Evolutionary conservation across 352 stramenopile genomes (phyloP).

Genomic region (Peronosclerospora sorghi): DNA sequence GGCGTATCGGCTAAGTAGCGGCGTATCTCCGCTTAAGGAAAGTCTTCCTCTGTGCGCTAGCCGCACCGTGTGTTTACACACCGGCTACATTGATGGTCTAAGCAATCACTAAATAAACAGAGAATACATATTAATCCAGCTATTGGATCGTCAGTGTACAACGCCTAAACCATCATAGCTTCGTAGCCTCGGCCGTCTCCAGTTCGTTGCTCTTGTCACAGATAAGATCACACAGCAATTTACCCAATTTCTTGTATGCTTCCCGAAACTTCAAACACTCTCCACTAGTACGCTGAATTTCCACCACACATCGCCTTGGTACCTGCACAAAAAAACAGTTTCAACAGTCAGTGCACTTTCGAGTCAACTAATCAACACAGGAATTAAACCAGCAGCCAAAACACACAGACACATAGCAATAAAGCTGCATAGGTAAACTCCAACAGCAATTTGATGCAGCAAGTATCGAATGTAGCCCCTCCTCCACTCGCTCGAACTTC

Average conservation of each 20-base stretch:
- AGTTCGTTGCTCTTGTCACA: slow-evolving; percentile 35
- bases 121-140: too few species aligned
- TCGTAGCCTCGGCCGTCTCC: slow-evolving; percentile 5
- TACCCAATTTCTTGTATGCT: too few species aligned
- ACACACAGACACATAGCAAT: slow-evolving; percentile 11
- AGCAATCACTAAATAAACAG: too few species aligned
- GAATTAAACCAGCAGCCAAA: slow-evolving; percentile 13
- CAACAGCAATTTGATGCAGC: slow-evolving; percentile 13
- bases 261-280: slow-evolving; percentile 65
- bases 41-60: too few species aligned
- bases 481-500: slow-evolving; percentile 14
- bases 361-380: too few species aligned
- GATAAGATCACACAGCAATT: slow-evolving; percentile 36
- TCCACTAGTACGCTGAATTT: slow-evolving; percentile 61
- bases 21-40: too few species aligned
- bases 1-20: too few species aligned
- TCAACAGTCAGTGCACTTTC: too few species aligned
- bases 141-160: too few species aligned
- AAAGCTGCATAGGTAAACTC: slow-evolving; percentile 16
- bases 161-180: too few species aligned
- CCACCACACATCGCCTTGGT: slow-evolving; percentile 43
- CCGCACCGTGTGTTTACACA: too few species aligned
- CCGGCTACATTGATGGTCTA: too few species aligned
- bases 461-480: slow-evolving; percentile 5
- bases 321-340: slow-evolving; percentile 26